Evolutionary conservation across 1,284 basidiomycete species (phyloP), one percentile per base, ranked within the genome.

Genomic region (Mrakiaceae sp.): DNA sequence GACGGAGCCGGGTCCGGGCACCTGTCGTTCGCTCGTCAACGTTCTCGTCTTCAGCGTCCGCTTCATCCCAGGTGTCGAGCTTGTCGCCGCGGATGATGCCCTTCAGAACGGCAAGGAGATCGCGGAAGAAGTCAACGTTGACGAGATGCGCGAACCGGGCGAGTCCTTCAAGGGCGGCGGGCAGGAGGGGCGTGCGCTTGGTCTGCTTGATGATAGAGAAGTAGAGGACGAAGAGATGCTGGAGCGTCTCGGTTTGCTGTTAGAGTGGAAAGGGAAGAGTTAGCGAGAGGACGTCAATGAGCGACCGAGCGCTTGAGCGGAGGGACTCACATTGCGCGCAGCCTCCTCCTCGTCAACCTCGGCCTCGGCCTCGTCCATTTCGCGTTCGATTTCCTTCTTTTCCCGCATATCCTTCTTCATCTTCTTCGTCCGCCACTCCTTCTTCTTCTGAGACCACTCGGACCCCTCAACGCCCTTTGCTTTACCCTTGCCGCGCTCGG

Each of bases 41-140:
- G 62, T 80, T 79, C 46, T 76, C 75, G 48, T 77, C 78, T 59
- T 79, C 77, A 47, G 70, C 70, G 56, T 72, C 66, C 12, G 67
- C 68, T n/a, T 68, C 66, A 5, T 66, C 67, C 11, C 60, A 57
- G 12, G 57, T 63, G 40, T 68, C 69, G 54, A 68, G 67, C 55
- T 68, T 56, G 62, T 72, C 68, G 67, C 81, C 80, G 63, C 78
- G 72, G 69, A 96, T 84, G 64, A 92, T 84, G 66, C 81, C 81
- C 74, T 90, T 89, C 47, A 99, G 80, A 1, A 96, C 92, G 62
- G 84, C 81, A 76, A 98, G 82, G 57, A 99, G 79, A 77, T 98
- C 96, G 70, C 87, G 87, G 84, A 99, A 99, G 78, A 99, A 99
- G 75, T 99, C 96, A 71, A 98, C 84, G 77, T 97, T 99, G 76